phyloP scores from a whole-genome alignment of 2,329 filamentous ascomycete genomes.

The Chaetothyriales sp. region DNA sequence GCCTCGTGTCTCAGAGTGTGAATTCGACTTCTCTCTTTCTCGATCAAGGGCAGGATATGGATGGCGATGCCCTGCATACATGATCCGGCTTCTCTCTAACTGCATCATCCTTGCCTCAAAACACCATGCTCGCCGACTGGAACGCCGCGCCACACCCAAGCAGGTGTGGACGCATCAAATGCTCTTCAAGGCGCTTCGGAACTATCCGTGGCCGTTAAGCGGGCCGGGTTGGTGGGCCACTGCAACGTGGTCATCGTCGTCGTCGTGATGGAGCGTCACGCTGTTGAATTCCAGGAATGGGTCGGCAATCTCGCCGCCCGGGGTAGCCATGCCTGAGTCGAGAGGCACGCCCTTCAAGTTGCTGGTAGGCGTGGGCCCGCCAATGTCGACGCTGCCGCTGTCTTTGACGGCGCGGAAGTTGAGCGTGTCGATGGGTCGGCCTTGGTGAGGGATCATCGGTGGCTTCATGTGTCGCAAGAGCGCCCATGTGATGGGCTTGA shows the following conservation, averaged over 20 bases:
- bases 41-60: neutral
- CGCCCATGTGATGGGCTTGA: constrained; percentile 91
- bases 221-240: neutral
- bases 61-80: neutral
- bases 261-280: constrained; percentile 92
- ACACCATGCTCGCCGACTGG: neutral
- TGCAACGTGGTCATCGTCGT: constrained; percentile 53
- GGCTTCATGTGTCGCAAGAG: constrained; percentile 95
- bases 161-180: neutral
- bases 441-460: constrained; percentile 85
- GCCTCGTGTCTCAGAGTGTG: neutral
- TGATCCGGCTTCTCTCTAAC: neutral
- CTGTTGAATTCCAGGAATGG: constrained; percentile 99
- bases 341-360: constrained; percentile 65
- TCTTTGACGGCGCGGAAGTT: constrained; percentile 99
- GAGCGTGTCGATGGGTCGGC: constrained; percentile 78
- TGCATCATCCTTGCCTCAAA: neutral
- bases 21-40: neutral
- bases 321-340: constrained; percentile 73
- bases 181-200: neutral
- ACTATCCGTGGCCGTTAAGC: neutral
- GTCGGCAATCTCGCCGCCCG: constrained; percentile 67
- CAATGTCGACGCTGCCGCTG: constrained; percentile 71
- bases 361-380: constrained; percentile 30
- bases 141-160: neutral